These are phyloP conservation scores for Colletotrichum sp. DNA, from an alignment of 2,329 filamentous ascomycete genomes.

Conservation along the genomic window DNA sequence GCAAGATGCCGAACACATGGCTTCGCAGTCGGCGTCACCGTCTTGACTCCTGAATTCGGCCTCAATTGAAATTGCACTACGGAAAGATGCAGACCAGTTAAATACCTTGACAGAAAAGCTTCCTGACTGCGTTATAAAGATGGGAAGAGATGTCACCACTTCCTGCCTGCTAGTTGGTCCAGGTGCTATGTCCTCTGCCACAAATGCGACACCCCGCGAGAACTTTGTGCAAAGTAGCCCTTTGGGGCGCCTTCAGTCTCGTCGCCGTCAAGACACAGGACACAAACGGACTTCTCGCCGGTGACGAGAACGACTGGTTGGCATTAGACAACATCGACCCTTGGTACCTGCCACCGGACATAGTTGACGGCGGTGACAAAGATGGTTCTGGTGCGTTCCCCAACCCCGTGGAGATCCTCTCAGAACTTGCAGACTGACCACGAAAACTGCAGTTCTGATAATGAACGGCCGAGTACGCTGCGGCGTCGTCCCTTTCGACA, in stretches of 20 bases:
- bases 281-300: neutral
- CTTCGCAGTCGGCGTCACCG: neutral
- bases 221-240: neutral
- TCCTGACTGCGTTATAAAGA: neutral
- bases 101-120: fast-evolving
- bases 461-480: neutral
- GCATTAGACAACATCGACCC: neutral
- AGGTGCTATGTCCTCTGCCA: neutral
- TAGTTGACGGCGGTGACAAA: neutral
- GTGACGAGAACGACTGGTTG: neutral
- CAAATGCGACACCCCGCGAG: neutral
- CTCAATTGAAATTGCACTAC: neutral
- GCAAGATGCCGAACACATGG: neutral
- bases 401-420: too few species aligned
- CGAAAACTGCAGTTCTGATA: neutral
- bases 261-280: neutral
- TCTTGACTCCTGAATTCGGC: neutral
- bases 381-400: neutral
- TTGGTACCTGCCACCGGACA: neutral
- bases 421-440: too few species aligned
- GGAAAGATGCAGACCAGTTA: neutral
- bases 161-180: neutral
- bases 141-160: fast-evolving
- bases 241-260: neutral
- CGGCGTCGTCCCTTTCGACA: neutral